Percentiles rank a stretch among this genome's conserved stretches.
These are phyloP conservation scores for Daldinia concentrica DNA, from an alignment of 495 filamentous ascomycete genomes.

Conservation along the genomic window DNA sequence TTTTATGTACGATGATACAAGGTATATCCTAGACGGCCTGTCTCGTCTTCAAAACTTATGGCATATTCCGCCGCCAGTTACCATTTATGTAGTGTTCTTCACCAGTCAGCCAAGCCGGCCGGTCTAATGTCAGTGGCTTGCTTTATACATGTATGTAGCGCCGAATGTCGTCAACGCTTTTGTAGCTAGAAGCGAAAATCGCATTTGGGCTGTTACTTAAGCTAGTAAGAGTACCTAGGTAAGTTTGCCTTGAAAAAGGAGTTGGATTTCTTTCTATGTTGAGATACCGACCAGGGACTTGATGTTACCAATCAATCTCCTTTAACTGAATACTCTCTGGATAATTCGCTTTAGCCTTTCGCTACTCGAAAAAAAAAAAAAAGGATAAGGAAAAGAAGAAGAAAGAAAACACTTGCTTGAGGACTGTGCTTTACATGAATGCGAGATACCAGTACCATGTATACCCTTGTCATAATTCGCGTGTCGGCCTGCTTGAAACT, in stretches of 20 bases:
- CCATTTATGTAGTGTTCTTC: neutral
- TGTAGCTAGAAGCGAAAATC: conserved; percentile 1
- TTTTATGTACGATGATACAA: conserved; percentile 14
- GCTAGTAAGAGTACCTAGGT: neutral
- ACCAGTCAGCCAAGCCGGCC: conserved; percentile 18
- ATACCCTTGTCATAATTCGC: conserved; percentile 19
- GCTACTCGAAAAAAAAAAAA: neutral
- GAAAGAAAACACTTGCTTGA: neutral
- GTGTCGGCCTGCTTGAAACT: neutral
- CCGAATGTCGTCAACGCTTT: conserved; percentile 2
- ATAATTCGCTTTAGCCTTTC: neutral
- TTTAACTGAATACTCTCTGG: neutral
- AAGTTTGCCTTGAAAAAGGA: neutral
- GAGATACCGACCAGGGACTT: neutral
- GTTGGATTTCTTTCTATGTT: neutral
- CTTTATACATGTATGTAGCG: neutral
- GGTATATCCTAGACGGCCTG: conserved; percentile 15
- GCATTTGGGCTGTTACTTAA: conserved; percentile 10
- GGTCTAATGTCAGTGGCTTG: conserved; percentile 19
- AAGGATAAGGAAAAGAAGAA: neutral
- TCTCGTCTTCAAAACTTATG: conserved; percentile 9
- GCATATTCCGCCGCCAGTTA: conserved; percentile 12
- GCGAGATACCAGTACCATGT: conserved; percentile 6
- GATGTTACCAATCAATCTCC: neutral
- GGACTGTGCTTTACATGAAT: conserved; percentile 1